Conservation (phyloP, 2,329 filamentous ascomycete genomes). For the Tolypocladium tropicale region DNA sequence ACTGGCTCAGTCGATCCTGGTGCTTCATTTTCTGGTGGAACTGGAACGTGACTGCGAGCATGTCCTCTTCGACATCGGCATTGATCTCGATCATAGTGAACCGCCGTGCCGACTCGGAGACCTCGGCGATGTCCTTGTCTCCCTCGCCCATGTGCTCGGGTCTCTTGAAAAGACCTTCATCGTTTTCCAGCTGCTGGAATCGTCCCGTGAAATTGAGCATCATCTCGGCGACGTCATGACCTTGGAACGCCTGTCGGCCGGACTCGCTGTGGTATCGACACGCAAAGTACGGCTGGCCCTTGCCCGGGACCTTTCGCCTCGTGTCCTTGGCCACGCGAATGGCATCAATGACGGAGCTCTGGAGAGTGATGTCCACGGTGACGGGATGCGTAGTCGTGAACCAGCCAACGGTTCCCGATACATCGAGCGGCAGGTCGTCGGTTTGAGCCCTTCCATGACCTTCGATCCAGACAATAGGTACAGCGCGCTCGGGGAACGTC, state of each 20-base stretch:
- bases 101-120: conserved; percentile 1
- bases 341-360: conserved; percentile 2
- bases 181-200: conserved; percentile 31
- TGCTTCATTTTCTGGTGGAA: conserved; percentile 4
- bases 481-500: conserved; percentile 21
- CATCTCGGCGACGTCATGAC: conserved; percentile 31
- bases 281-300: conserved; percentile 28
- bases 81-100: conserved; percentile 5
- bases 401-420: conserved; percentile 32
- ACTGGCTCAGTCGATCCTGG: conserved; percentile 1
- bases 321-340: conserved; percentile 21
- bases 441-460: conserved; percentile 28
- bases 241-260: conserved; percentile 17
- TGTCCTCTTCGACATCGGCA: conserved; percentile 3
- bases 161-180: conserved; percentile 11
- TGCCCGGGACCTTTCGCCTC: conserved; percentile 20
- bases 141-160: background rate
- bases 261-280: conserved; percentile 18
- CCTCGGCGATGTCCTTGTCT: background rate
- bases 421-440: conserved; percentile 14
- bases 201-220: conserved; percentile 36
- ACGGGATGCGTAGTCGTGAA: conserved; percentile 32
- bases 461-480: conserved; percentile 27
- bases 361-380: conserved; percentile 4
- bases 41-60: conserved; percentile 2